These are phyloP conservation scores for Lachnellula arida DNA, from an alignment of 2,329 filamentous ascomycete species.

Conservation along the genomic window DNA sequence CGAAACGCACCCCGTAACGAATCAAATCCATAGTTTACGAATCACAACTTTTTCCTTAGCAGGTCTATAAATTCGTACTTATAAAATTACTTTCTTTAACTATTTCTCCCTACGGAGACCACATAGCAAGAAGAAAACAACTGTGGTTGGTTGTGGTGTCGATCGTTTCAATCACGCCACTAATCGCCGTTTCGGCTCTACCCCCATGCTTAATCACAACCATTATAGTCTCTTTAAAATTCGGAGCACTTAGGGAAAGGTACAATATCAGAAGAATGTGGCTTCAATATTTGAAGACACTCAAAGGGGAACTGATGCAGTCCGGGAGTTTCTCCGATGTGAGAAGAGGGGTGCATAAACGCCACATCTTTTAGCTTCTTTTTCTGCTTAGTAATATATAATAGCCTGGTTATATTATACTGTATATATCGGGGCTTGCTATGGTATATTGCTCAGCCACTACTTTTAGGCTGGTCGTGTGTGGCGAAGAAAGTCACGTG, in stretches of 20 bases:
- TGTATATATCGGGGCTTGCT: constrained; percentile 8
- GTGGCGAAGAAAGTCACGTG: constrained; percentile 11
- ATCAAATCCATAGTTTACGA: too few relatives aligned
- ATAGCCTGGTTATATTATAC: constrained; percentile 11
- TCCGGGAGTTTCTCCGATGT: constrained; percentile 11
- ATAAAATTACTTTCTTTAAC: neutral
- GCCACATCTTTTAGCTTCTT: constrained; percentile 11
- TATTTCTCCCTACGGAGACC: neutral
- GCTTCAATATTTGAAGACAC: constrained; percentile 11
- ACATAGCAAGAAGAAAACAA: constrained; percentile 8
- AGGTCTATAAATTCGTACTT: too few relatives aligned
- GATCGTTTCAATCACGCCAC: constrained; percentile 11
- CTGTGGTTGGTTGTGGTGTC: constrained; percentile 6
- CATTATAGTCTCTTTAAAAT: constrained; percentile 15
- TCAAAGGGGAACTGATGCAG: constrained; percentile 9
- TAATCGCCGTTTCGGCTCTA: constrained; percentile 18
- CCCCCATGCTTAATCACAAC: constrained; percentile 17
- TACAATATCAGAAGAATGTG: constrained; percentile 11
- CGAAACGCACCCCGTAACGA: too few relatives aligned
- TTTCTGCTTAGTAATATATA: constrained; percentile 15
- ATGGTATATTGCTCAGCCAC: constrained; percentile 11
- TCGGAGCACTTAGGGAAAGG: constrained; percentile 18
- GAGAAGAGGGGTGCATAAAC: constrained; percentile 7
- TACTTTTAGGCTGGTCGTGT: constrained; percentile 11
- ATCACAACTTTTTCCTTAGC: too few relatives aligned